Evolutionary conservation across 257 asterid genomes (phyloP).

Genomic region (Nicotiana tabacum): DNA sequence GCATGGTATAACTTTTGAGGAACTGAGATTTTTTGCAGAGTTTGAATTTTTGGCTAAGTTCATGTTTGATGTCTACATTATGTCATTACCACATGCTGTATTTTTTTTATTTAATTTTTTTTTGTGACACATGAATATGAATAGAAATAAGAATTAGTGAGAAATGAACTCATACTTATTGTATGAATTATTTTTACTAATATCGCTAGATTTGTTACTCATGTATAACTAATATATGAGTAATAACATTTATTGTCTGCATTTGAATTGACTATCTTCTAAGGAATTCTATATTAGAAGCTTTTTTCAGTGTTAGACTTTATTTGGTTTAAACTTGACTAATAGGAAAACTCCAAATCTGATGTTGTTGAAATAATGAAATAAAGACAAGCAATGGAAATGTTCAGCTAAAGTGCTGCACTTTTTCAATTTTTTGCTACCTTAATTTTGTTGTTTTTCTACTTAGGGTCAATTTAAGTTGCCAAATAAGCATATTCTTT

Average conservation of each 20-base stretch:
- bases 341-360: background rate
- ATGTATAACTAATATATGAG: too few relatives aligned
- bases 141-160: too few relatives aligned
- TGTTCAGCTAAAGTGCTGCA: background rate
- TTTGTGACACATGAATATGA: too few relatives aligned
- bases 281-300: background rate
- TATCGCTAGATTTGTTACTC: too few relatives aligned
- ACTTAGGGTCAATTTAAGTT: background rate
- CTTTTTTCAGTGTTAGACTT: background rate
- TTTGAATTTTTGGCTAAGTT: background rate
- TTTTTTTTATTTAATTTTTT: background rate
- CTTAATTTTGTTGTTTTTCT: background rate
- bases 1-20: slow-evolving; percentile 7
- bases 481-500: background rate
- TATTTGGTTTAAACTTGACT: background rate
- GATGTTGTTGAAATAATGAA: background rate
- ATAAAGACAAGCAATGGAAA: background rate
- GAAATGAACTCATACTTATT: too few relatives aligned
- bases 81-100: background rate
- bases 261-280: background rate
- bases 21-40: slow-evolving; percentile 2
- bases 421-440: background rate
- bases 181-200: too few relatives aligned
- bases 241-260: too few relatives aligned
- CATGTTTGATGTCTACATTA: background rate